Percentiles rank a stretch among this genome's conserved stretches.
Conservation (phyloP, 108 stramenopile species). For the Schizochytrium sp. region DNA sequence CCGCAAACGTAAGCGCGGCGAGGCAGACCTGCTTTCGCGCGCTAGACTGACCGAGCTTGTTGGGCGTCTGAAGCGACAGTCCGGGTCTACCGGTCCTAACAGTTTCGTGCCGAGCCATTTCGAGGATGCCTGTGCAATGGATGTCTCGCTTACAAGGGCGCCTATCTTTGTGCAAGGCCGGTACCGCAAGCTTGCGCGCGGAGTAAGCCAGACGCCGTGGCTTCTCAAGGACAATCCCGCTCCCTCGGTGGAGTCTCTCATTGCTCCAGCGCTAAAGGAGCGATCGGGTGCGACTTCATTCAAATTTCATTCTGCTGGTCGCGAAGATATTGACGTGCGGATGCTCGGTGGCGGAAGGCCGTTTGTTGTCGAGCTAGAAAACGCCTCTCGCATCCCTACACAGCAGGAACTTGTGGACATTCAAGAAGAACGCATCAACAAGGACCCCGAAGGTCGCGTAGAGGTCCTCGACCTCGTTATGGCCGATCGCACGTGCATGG, state of each 20-base stretch:
- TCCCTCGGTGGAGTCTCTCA: conserved; percentile 31
- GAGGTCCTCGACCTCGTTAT: background rate
- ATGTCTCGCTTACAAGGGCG: background rate
- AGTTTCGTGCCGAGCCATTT: too few species aligned
- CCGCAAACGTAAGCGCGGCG: background rate
- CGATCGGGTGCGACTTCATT: background rate
- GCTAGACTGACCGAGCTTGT: background rate
- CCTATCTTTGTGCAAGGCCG: conserved; percentile 31
- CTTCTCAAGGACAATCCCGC: conserved; percentile 11
- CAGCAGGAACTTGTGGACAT: background rate
- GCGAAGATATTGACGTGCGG: conserved; percentile 57
- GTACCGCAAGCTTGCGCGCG: conserved; percentile 37
- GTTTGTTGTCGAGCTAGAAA: conserved; percentile 33
- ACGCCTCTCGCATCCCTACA: background rate
- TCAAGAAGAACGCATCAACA: background rate
- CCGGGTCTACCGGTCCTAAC: too few species aligned
- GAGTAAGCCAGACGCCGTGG: conserved; percentile 44
- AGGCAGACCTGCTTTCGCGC: background rate
- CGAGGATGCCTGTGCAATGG: background rate
- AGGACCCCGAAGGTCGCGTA: background rate
- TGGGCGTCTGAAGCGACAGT: background rate
- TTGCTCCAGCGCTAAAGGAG: conserved; percentile 20
- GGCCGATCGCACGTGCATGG: background rate
- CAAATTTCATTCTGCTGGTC: conserved; percentile 36
- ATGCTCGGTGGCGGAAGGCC: conserved; percentile 53